Base-by-base conservation (phyloP, 495 filamentous ascomycete species). In the Annulohypoxylon maeteangense region DNA sequence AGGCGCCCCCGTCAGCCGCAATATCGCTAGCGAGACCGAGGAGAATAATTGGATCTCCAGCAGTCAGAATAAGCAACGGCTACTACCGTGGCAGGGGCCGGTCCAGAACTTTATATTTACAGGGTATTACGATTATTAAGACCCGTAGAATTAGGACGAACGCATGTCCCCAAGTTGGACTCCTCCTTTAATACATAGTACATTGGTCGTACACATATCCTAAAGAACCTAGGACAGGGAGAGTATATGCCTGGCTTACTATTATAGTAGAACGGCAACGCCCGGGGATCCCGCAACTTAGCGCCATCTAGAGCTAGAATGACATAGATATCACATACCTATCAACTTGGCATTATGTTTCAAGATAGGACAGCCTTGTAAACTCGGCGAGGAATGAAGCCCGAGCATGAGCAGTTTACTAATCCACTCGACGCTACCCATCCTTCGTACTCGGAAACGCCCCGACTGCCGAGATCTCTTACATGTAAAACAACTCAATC, bases 11-110 rank as follows among this genome's bases (percentile, higher is more conserved):
- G 36, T 64, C 20, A 67, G 23, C 16, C 61, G 29, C 58, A 42
- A 50, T 20, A n/a, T 1, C 7, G 8, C 12, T 10, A 7, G 38
- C 34, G 56, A 56, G n/a, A 5, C 27, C 10, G 44, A 40, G 25
- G 59, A 68, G 25, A 36, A 62, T 31, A 40, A 31, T 32, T 73
- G 70, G 70, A 27, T 64, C 5, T 38, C 34, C 31, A 62, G 36
- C 16, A 65, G 50, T 38, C 38, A 48, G 34, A 55, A 23, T 23
- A 51, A 74, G 7, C 50, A 62, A 34, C 50, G 51, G 56, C 36
- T 70, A 23, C 59, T 74, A 1, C 67, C 67, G 16, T 74, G 71
- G 71, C 71, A 74, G 32, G 71, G 67, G 1, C 71, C 71, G 3
- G 64, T 62, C 18, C 70, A 68, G 61, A 73, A 68, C 18, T 65